Base-by-base conservation (phyloP, 108 stramenopile genomes). In the Craspedostauros australis region DNA sequence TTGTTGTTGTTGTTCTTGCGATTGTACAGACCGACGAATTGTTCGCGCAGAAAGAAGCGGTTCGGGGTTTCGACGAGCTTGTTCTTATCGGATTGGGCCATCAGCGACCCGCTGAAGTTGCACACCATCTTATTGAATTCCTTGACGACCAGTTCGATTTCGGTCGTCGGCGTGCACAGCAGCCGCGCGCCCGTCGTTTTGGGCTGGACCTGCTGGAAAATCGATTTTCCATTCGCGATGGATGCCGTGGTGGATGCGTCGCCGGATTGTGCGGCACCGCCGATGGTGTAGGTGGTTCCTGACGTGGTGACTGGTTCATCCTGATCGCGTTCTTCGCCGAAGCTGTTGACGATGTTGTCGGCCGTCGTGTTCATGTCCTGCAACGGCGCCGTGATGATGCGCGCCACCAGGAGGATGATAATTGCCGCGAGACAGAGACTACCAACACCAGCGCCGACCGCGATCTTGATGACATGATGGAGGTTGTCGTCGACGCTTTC, bases 101-200 rank as follows among this genome's bases (percentile, higher is more conserved):
- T 57, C 24, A 44, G 34, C 16, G 47, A 29, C 5, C 57, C 66
- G 51, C 70, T 70, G 51, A 76, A 76, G 1, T 39, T 43, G 3
- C 18, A 32, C 11, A 76, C 66, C 69, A 71, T 62, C 36, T 54
- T 62, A 25, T 56, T 39, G 31, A 71, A 71, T 32, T 76, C 69
- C 6, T 24, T 20, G 1, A 54, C 52, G 15, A 71, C 65, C 4
- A 44, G 65, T 27, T 48, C 47, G 9, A 76, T 40, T 37, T 76
- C 75, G 6, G 70, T 76, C 24, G 50, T 63, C 20, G 66, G 70
- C 4, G 49, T 66, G n/a, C 37, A 36, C 34, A 36, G 34, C n/a
- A n/a, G n/a, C n/a, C n/a, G n/a, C n/a, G n/a, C n/a, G n/a, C n/a
- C n/a, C n/a, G n/a, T n/a, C n/a, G n/a, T n/a, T n/a, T n/a, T n/a